Evolutionary conservation across 441 rosid genomes (phyloP).

Genomic region (Croton laevigatus): DNA sequence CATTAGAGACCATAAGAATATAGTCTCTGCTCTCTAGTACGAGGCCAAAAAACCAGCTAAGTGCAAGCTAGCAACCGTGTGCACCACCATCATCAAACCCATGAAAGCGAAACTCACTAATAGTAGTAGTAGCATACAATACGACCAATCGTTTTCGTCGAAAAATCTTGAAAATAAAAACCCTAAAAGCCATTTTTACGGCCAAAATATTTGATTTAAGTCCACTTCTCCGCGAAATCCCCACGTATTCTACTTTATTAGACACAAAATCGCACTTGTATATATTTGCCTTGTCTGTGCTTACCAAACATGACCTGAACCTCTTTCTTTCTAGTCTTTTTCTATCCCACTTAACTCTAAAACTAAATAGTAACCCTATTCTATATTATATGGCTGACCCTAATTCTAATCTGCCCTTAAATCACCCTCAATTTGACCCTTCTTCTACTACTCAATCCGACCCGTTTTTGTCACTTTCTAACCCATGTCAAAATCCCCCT

Average conservation of each 20-base stretch:
- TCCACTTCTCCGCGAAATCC: conserved; percentile 35
- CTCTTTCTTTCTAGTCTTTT: background rate
- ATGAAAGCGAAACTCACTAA: background rate
- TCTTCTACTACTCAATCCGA: background rate
- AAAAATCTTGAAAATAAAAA: background rate
- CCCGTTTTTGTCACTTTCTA: conserved; percentile 25
- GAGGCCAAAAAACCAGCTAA: conserved; percentile 19
- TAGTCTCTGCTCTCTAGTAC: too few species aligned
- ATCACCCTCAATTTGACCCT: conserved; percentile 24
- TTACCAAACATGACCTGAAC: background rate
- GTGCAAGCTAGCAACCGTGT: background rate
- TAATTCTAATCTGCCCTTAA: conserved; percentile 28
- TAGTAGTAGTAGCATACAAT: background rate
- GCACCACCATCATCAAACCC: too few species aligned
- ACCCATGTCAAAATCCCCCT: conserved; percentile 32
- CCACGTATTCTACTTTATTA: conserved; percentile 40
- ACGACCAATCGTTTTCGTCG: background rate
- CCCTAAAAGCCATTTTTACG: background rate
- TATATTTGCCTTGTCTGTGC: conserved; percentile 10
- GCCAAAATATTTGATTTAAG: background rate
- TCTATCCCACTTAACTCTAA: background rate
- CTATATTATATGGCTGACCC: conserved; percentile 36
- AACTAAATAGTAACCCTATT: background rate
- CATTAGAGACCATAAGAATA: too few species aligned
- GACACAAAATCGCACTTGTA: conserved; percentile 3